phyloP scores from a whole-genome alignment of 2,329 filamentous ascomycete genomes.

The Fusarium neocosmosporiellum region DNA sequence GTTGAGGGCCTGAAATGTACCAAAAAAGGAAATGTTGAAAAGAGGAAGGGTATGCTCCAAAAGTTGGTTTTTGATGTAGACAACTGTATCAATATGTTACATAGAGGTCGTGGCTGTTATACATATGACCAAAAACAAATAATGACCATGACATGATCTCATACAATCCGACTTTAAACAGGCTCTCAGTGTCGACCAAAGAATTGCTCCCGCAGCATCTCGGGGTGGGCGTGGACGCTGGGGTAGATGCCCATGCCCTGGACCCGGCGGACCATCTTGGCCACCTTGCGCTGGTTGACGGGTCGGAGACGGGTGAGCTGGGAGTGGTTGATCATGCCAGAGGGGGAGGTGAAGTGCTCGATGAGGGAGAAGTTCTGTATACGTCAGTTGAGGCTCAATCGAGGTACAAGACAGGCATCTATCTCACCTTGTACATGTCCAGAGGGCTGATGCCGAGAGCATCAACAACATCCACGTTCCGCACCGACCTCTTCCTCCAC shows the following conservation, averaged over 20 bases:
- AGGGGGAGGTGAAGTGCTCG: slow-evolving; percentile 85
- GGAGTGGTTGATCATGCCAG: slow-evolving; percentile 86
- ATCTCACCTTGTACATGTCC: slow-evolving; percentile 82
- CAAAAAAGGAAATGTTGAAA: slow-evolving; percentile 16
- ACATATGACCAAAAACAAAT: slow-evolving; percentile 45
- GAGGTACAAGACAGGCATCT: slow-evolving; percentile 15
- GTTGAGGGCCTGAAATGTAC: slow-evolving; percentile 59
- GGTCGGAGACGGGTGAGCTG: slow-evolving; percentile 81
- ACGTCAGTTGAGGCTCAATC: slow-evolving; percentile 4
- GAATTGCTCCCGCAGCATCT: slow-evolving; percentile 69
- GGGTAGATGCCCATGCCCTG: slow-evolving; percentile 94
- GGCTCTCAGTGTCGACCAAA: slow-evolving; percentile 37
- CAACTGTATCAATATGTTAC: slow-evolving; percentile 51
- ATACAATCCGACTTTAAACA: slow-evolving; percentile 12
- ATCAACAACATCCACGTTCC: slow-evolving; percentile 80
- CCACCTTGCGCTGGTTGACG: slow-evolving; percentile 91
- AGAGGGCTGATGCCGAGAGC: slow-evolving; percentile 82
- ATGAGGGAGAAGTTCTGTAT: slow-evolving; percentile 90
- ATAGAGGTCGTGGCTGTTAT: slow-evolving; percentile 49
- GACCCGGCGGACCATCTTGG: slow-evolving; percentile 89
- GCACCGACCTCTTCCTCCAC: slow-evolving; percentile 73
- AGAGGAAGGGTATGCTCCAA: neutral
- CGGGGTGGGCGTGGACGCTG: slow-evolving; percentile 88
- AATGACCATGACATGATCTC: slow-evolving; percentile 42
- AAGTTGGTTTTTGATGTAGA: slow-evolving; percentile 38